Evolutionary conservation across 139 green algal species (phyloP).

Genomic region (Ulvella scutata): DNA sequence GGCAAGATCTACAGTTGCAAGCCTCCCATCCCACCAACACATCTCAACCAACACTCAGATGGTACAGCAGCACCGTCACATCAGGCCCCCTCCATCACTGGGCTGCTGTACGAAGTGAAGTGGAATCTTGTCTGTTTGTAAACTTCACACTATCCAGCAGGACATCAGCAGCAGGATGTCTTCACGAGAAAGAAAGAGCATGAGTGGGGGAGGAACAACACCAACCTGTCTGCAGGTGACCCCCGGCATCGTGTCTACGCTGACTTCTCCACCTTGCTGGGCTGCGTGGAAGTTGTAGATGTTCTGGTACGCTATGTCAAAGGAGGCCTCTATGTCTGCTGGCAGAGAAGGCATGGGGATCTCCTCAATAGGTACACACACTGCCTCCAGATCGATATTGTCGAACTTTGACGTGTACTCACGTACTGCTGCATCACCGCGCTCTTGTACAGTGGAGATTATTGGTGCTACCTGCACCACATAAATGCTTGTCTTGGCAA

Average conservation of each 20-base stretch:
- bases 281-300: conserved; percentile 86
- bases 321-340: conserved; percentile 52
- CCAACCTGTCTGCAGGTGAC: conserved; percentile 65
- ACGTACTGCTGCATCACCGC: conserved; percentile 79
- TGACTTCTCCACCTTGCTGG: conserved; percentile 33
- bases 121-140: neutral
- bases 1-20: too few species aligned
- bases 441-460: conserved; percentile 57
- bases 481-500: neutral
- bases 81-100: neutral
- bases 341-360: conserved; percentile 27
- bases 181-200: too few species aligned
- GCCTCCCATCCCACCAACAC: too few species aligned
- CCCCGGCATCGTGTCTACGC: conserved; percentile 88
- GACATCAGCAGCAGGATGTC: conserved; percentile 19
- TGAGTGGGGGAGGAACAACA: too few species aligned
- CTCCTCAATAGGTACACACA: conserved; percentile 66
- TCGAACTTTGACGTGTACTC: conserved; percentile 90
- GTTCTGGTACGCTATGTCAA: conserved; percentile 90
- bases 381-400: conserved; percentile 38
- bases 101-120: neutral
- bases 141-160: neutral
- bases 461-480: conserved; percentile 72
- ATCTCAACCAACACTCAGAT: neutral
- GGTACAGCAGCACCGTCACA: neutral